A percentile compares a stretch with the other conserved stretches of the same genome.
These are phyloP conservation scores for Suhomyces faveliae DNA, from an alignment of 805 yeast genomes.

Conservation along the genomic window DNA sequence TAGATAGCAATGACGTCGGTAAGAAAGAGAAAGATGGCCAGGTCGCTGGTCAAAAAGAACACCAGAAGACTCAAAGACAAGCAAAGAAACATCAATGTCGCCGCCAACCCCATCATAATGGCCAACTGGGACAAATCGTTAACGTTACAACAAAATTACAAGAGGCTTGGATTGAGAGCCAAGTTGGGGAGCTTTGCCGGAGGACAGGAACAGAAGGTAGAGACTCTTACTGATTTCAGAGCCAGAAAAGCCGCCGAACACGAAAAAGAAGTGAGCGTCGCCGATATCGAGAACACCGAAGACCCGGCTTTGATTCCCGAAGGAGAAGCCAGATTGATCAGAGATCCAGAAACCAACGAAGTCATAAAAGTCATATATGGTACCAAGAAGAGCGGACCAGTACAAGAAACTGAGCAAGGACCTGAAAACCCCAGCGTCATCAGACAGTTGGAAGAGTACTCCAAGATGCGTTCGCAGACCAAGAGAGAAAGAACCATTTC, in stretches of 20 bases:
- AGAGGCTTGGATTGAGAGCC: conserved; percentile 70
- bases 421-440: conserved; percentile 56
- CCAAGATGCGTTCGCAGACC: conserved; percentile 44
- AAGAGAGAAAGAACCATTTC: conserved; percentile 57
- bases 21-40: conserved; percentile 80
- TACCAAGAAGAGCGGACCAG: conserved; percentile 42
- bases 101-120: conserved; percentile 78
- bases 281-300: conserved; percentile 42
- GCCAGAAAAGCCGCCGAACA: conserved; percentile 29
- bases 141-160: conserved; percentile 85
- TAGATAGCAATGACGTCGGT: conserved; percentile 57
- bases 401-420: conserved; percentile 8
- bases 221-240: conserved; percentile 34
- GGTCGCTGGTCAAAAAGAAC: conserved; percentile 66
- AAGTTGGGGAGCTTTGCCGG: conserved; percentile 72
- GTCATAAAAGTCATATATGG: conserved; percentile 71
- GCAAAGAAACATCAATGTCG: conserved; percentile 62
- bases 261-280: conserved; percentile 32
- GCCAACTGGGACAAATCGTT: conserved; percentile 84
- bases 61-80: conserved; percentile 71
- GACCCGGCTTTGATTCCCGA: conserved; percentile 65
- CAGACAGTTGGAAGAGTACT: conserved; percentile 58
- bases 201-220: conserved; percentile 67
- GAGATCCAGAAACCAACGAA: conserved; percentile 63
- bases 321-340: conserved; percentile 75